Evolutionary conservation across 495 filamentous ascomycete species (phyloP), one percentile per base, ranked within the genome.

Genomic region (Talaromyces adpressus): DNA sequence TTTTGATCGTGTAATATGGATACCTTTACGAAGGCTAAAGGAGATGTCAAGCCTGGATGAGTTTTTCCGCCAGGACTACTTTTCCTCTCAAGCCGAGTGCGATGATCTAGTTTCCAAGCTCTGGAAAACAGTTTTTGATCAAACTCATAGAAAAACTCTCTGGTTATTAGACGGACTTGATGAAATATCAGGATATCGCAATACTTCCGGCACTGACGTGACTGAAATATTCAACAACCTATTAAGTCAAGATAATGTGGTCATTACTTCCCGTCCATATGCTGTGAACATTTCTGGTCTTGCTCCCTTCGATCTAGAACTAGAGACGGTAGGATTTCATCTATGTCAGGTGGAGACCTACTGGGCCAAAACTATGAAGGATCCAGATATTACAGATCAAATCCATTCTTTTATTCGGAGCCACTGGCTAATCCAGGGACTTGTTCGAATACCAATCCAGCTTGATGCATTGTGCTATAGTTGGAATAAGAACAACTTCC

Each of bases 361-460:
- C 32, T 22, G 67, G 63, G 73, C 36, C 69, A 78, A 71, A 76
- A 63, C 57, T 72, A 25, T 72, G 75, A 64, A 70, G 49, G 72
- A 63, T 36, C 59, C 41, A 34, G 68, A 36, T 25, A 64, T 6
- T 56, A 14, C 14, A 3, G 14, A 36, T 5, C 27, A 72, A 25
- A 67, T 82, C 53, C 60, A 69, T 47, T 67, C 61, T 8, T 82
- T 74, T 57, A 67, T 81, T 34, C 32, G 70, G 57, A 45, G 52
- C 4, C 70, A 75, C 62, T 60, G 51, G 65, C 67, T 78, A 1
- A 65, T 82, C 34, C 58, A 72, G 59, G 68, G 66, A 39, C 74
- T 80, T 63, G 65, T 78, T 25, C 77, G 70, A 57, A 79, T 82
- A 49, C 79, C 77, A 1, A 75, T 81, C 61, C 77, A 77, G 67